A percentile compares a stretch with the other conserved stretches of the same genome.
Evolutionary conservation across 2,329 filamentous ascomycete species (phyloP).

Genomic region (Arachnopeziza araneosa): DNA sequence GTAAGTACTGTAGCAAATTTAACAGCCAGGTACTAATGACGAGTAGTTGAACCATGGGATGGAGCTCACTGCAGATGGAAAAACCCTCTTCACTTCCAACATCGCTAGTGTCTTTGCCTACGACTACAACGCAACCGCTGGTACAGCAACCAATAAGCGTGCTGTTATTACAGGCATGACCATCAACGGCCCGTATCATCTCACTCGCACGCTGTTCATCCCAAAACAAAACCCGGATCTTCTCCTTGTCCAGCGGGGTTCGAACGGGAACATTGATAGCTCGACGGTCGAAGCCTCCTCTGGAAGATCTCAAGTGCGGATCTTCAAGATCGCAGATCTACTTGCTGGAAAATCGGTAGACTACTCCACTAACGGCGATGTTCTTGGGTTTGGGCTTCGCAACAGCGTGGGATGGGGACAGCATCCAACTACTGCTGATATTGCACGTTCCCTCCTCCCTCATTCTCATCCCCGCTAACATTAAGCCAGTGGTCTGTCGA

Average conservation of each 20-base stretch:
- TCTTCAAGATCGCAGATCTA: conserved; percentile 7
- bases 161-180: conserved; percentile 10
- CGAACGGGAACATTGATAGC: conserved; percentile 11
- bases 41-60: conserved; percentile 15
- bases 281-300: conserved; percentile 1
- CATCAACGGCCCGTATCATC: conserved; percentile 5
- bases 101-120: conserved; percentile 6
- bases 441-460: background rate
- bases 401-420: conserved; percentile 10
- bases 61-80: conserved; percentile 11
- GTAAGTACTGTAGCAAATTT: background rate
- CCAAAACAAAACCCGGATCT: conserved; percentile 3
- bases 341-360: background rate
- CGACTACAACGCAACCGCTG: conserved; percentile 8
- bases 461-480: background rate
- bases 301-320: conserved; percentile 6
- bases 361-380: conserved; percentile 5
- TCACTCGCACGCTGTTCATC: conserved; percentile 10
- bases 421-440: conserved; percentile 6
- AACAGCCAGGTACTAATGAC: background rate
- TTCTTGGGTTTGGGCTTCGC: conserved; percentile 12
- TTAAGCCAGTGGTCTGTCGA: conserved; percentile 9
- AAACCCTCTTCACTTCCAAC: conserved; percentile 10
- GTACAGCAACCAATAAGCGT: conserved; percentile 4
- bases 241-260: conserved; percentile 10